Conservation (phyloP, 176 grass and related monocot genomes). For the Oryza punctata region DNA sequence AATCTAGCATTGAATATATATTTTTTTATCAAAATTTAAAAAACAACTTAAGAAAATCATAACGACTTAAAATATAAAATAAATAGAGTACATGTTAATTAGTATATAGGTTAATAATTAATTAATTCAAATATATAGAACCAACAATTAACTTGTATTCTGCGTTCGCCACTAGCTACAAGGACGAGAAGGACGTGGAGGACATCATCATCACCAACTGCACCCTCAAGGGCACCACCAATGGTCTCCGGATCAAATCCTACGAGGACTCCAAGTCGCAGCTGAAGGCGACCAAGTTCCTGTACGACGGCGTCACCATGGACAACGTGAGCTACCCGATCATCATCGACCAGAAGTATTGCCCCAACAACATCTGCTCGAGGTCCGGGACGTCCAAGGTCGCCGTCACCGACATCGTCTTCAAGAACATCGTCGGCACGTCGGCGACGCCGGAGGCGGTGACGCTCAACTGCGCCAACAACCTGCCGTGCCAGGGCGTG, state of each 20-base stretch:
- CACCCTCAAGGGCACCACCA: conserved; percentile 49
- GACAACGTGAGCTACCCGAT: conserved; percentile 67
- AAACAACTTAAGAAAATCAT: no score
- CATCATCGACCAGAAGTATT: conserved; percentile 88
- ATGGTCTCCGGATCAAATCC: conserved; percentile 79
- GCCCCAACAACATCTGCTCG: conserved; percentile 61
- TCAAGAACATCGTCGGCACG: conserved; percentile 64
- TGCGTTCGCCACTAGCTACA: neutral
- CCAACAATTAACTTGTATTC: no score
- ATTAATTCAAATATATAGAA: no score
- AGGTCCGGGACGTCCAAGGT: conserved; percentile 46
- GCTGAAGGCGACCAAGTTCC: conserved; percentile 37
- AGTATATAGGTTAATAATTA: no score
- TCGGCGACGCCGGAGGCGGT: conserved; percentile 54
- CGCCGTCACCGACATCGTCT: conserved; percentile 45
- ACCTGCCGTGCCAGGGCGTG: conserved; percentile 56
- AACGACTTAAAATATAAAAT: no score
- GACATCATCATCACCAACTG: conserved; percentile 52
- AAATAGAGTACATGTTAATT: no score
- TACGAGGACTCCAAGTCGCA: conserved; percentile 60
- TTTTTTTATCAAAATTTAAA: no score
- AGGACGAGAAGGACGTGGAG: conserved; percentile 70
- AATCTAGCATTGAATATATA: no score
- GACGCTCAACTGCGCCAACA: conserved; percentile 59
- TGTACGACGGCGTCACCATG: conserved; percentile 71